Evolutionary conservation across 768 basidiomycete genomes (phyloP), one percentile per base, ranked within the genome.

Genomic region (Amyloporia xantha): DNA sequence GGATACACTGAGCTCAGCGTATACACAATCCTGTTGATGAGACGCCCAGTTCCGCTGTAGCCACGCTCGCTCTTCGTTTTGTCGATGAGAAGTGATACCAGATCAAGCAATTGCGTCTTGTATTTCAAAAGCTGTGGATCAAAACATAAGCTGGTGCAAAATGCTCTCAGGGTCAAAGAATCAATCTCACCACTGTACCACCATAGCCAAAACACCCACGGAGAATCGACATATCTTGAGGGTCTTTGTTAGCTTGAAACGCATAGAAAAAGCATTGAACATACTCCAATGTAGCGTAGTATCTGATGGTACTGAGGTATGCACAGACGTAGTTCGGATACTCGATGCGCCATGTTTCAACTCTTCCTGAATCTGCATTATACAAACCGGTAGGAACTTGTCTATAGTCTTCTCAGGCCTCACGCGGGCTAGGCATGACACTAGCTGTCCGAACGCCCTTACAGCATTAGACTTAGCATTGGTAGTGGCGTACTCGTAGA

Each of bases 221-320:
- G 20, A 95, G 71, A 35, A 95, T 86, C 5, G 84, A 74, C 65
- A 93, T 74, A 64, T 91, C 89, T 90, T 54, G 30, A 35, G 15
- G 39, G 48, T 21, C 10, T 40, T 33, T 47, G 25, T 51, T 45
- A 59, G 41, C 43, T 20, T 47, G 12, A 17, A 12, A 12, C 21
- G 33, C 38, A 48, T 13, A 17, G 1, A 25, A 43, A 19, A 27
- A 46, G 47, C 30, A 17, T 48, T n/a, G 11, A 42, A 58, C 82
- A 67, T 59, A 91, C 90, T 93, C 89, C 93, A 96, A 63, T 96
- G 93, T 45, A 97, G 70, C 5, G 91, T 91, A 5, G 89, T 91
- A 56, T 91, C 89, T 2, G 87, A 88, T 5, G 89, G 84, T 2
- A 87, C 75, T 9, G 84, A 81, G 28, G 78, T 74, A 55, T 84